Conservation (phyloP, 2,329 filamentous ascomycete genomes). For the Pseudogymnoascus sp. region DNA sequence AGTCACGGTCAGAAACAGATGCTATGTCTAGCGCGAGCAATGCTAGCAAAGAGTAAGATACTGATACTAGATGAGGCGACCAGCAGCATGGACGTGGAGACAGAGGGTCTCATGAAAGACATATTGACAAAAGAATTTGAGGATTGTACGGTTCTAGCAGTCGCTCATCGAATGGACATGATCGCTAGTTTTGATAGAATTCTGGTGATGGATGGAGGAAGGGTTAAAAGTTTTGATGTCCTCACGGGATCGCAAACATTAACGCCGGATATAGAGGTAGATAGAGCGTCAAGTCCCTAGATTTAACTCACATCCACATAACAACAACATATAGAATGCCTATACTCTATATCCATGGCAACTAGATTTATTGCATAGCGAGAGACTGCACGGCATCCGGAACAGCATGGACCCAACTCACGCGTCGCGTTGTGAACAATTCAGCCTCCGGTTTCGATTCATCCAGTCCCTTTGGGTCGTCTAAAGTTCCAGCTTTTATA, state of each 20-base stretch:
- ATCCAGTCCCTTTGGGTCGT: slow-evolving; percentile 20
- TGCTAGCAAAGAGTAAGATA: slow-evolving; percentile 29
- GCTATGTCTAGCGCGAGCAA: slow-evolving; percentile 40
- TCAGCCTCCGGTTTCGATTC: slow-evolving; percentile 22
- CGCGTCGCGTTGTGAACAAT: slow-evolving; percentile 17
- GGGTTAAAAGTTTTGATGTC: not conserved
- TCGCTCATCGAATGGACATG: slow-evolving; percentile 26
- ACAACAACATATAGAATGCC: not conserved
- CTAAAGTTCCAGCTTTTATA: slow-evolving; percentile 23
- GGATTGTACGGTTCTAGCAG: slow-evolving; percentile 24
- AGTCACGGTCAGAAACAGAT: slow-evolving; percentile 42
- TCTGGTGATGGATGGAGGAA: slow-evolving; percentile 22
- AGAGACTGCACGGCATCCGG: slow-evolving; percentile 18
- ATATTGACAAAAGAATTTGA: slow-evolving; percentile 24
- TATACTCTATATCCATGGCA: not conserved
- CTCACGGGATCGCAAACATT: not conserved
- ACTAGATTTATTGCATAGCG: slow-evolving; percentile 15
- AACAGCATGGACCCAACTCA: slow-evolving; percentile 18
- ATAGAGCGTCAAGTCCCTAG: not conserved
- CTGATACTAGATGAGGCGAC: slow-evolving; percentile 30
- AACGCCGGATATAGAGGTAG: not conserved
- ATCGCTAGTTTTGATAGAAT: slow-evolving; percentile 26
- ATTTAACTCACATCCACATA: too few relatives aligned
- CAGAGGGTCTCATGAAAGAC: slow-evolving; percentile 18
- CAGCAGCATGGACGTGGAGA: slow-evolving; percentile 23